Conservation (phyloP, 495 filamentous ascomycete species). For the Podospora tetraspora region DNA sequence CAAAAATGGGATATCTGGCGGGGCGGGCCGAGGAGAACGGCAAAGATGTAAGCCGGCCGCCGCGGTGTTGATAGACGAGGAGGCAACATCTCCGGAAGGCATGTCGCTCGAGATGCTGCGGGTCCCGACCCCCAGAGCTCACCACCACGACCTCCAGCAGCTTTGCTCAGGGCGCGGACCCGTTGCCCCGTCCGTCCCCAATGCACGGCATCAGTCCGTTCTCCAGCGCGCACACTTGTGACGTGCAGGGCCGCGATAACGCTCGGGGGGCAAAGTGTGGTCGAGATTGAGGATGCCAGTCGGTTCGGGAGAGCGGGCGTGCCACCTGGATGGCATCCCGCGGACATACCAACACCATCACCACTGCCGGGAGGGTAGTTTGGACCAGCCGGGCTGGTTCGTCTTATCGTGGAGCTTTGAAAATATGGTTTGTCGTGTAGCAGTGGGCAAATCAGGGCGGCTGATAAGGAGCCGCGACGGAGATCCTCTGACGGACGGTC, state of each 20-base stretch:
- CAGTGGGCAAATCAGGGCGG: conserved; percentile 17
- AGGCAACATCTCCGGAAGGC: neutral
- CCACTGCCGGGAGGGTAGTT: conserved; percentile 2
- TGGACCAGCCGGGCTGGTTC: neutral
- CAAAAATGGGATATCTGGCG: neutral
- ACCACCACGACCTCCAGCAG: neutral
- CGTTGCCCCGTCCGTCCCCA: neutral
- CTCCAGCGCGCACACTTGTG: neutral
- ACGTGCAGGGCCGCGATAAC: neutral
- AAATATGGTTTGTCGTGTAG: conserved; percentile 11
- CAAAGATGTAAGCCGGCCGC: neutral
- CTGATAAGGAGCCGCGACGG: conserved; percentile 29
- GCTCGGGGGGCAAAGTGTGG: neutral
- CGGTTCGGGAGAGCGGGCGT: neutral
- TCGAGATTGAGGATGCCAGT: neutral
- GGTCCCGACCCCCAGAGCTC: neutral
- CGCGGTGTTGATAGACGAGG: neutral
- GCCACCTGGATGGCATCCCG: conserved; percentile 1
- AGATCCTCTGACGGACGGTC: conserved; percentile 21
- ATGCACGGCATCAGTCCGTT: neutral
- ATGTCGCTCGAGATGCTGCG: too few species aligned
- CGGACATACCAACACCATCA: conserved; percentile 7
- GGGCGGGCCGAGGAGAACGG: neutral
- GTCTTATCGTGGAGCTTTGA: conserved; percentile 24
- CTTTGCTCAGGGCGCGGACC: neutral